A percentile compares a stretch with the other conserved stretches of the same genome.
Evolutionary conservation across 2,329 filamentous ascomycete species (phyloP).

Genomic region (Alternaria panax): DNA sequence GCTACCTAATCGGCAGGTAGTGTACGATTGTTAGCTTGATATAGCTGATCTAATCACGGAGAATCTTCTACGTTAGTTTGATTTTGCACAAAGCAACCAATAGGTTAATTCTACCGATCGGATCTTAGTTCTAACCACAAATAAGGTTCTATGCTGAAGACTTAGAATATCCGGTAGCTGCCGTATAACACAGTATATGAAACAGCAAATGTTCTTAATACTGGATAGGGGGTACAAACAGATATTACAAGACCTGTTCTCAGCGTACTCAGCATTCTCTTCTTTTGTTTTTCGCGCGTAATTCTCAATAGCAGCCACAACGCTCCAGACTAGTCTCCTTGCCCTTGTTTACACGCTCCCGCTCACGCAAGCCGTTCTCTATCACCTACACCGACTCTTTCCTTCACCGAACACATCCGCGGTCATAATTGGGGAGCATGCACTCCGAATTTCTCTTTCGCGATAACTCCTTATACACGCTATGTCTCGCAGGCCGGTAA

Average conservation of each 20-base stretch:
- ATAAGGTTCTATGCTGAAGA: background rate
- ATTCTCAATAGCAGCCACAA: background rate
- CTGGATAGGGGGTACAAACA: background rate
- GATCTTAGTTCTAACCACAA: background rate
- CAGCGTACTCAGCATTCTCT: background rate
- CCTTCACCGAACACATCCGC: conserved; percentile 24
- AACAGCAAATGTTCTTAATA: background rate
- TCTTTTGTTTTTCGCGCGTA: background rate
- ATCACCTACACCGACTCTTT: conserved; percentile 11
- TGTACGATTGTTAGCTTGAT: background rate
- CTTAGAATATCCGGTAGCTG: background rate
- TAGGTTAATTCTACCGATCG: background rate
- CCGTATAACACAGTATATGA: background rate
- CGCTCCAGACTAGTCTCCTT: background rate
- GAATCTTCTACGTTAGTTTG: background rate
- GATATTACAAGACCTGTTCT: background rate
- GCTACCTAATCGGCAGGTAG: background rate
- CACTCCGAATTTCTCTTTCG: conserved; percentile 25
- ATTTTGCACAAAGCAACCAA: background rate
- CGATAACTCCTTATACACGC: conserved; percentile 26
- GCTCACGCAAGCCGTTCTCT: background rate
- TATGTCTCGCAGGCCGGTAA: conserved; percentile 20
- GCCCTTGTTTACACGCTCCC: background rate
- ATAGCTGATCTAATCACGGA: background rate
- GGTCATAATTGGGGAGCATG: conserved; percentile 26